Evolutionary conservation across 2,329 filamentous ascomycete genomes (phyloP).

Genomic region (Fusarium annulatum): DNA sequence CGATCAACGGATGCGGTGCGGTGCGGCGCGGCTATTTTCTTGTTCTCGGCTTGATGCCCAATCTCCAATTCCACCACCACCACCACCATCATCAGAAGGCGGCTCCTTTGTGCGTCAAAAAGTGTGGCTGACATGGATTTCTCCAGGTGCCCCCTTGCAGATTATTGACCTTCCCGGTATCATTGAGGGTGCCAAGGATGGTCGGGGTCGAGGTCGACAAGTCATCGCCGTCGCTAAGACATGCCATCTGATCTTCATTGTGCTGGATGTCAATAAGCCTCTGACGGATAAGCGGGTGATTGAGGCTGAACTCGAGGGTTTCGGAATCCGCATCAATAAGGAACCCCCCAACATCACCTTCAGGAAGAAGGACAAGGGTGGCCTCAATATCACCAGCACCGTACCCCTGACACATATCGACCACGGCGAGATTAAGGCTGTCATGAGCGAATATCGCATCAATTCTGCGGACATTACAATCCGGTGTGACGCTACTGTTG

Average conservation of each 20-base stretch:
- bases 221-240: slow-evolving; percentile 99
- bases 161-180: slow-evolving; percentile 99
- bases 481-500: slow-evolving; percentile 95
- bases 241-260: slow-evolving; percentile 98
- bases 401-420: slow-evolving; percentile 92
- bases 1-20: neutral
- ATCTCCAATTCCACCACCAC: slow-evolving; percentile 10
- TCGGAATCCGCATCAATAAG: slow-evolving; percentile 98
- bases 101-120: slow-evolving; percentile 17
- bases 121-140: slow-evolving; percentile 35
- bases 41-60: slow-evolving; percentile 28
- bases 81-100: neutral
- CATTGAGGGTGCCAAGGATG: slow-evolving; percentile 98
- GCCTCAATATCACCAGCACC: slow-evolving; percentile 95
- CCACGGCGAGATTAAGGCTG: slow-evolving; percentile 95
- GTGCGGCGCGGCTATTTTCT: slow-evolving; percentile 11
- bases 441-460: slow-evolving; percentile 97
- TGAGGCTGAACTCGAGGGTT: slow-evolving; percentile 93
- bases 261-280: slow-evolving; percentile 98
- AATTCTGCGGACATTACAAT: slow-evolving; percentile 97
- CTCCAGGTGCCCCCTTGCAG: slow-evolving; percentile 85
- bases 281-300: slow-evolving; percentile 97
- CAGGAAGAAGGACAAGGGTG: slow-evolving; percentile 99
- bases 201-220: slow-evolving; percentile 95
- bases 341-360: slow-evolving; percentile 97